These are phyloP conservation scores for Diplodia seriata DNA, from an alignment of 2,329 filamentous ascomycete species.

Conservation along the genomic window DNA sequence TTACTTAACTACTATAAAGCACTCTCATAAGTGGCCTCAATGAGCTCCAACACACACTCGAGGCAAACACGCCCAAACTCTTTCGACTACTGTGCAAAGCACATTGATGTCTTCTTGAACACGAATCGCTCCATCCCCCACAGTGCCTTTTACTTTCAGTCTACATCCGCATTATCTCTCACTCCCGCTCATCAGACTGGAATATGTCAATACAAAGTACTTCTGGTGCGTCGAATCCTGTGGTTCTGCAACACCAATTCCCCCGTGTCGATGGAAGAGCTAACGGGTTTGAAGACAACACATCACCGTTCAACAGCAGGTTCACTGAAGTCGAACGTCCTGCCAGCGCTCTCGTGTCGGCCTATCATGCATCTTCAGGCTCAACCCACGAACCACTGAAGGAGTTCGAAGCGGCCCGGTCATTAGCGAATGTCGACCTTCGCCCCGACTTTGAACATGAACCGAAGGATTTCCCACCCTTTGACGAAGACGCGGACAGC, in stretches of 20 bases:
- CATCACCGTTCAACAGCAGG: not conserved
- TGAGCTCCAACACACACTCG: not conserved
- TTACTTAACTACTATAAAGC: constrained; percentile 4
- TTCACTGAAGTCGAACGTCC: not conserved
- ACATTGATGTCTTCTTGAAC: not conserved
- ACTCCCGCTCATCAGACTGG: not conserved
- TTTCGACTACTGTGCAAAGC: not conserved
- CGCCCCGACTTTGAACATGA: not conserved
- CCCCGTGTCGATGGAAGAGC: not conserved
- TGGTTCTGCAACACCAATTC: too few relatives aligned
- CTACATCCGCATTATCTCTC: not conserved
- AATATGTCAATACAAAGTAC: not conserved
- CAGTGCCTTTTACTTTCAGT: not conserved
- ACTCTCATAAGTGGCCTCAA: not conserved
- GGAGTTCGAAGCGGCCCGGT: not conserved
- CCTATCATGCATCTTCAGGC: not conserved
- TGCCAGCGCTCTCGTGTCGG: not conserved
- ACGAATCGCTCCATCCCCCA: not conserved
- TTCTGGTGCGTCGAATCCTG: not conserved
- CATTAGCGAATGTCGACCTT: not conserved
- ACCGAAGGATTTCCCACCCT: not conserved
- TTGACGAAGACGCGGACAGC: not conserved
- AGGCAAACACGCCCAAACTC: not conserved
- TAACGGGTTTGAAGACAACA: not conserved
- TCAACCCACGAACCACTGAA: not conserved